A percentile compares a stretch with the other conserved stretches of the same genome.
phyloP scores from a whole-genome alignment of 129 eudicot genomes.

The Pseudognaphalium luteoalbum region DNA sequence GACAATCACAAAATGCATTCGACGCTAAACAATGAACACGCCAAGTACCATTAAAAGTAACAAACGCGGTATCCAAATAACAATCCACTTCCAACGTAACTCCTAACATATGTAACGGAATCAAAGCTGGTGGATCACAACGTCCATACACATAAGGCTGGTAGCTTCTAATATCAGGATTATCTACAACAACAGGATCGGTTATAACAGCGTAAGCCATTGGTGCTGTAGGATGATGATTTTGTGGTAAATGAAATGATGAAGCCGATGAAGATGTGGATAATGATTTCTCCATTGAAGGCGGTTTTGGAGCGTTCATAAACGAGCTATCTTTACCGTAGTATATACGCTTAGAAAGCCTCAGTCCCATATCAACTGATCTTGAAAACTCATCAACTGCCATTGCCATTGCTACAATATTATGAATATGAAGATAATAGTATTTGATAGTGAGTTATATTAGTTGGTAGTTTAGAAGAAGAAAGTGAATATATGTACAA shows the following conservation, averaged over 20 bases:
- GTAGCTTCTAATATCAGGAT: constrained; percentile 91
- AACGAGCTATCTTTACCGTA: constrained; percentile 52
- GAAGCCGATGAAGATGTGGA: constrained; percentile 39
- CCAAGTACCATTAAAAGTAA: constrained; percentile 69
- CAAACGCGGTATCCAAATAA: constrained; percentile 71
- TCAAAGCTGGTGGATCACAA: constrained; percentile 89
- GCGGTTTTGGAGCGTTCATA: constrained; percentile 28
- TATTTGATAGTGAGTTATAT: constrained; percentile 12
- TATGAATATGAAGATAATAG: neutral
- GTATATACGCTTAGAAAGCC: constrained; percentile 69
- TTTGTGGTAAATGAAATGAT: constrained; percentile 24
- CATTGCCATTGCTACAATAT: constrained; percentile 4
- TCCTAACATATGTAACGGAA: constrained; percentile 78
- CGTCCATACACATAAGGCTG: constrained; percentile 94
- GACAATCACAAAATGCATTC: constrained; percentile 55
- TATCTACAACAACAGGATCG: constrained; percentile 75
- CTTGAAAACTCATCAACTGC: constrained; percentile 54
- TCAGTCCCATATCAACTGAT: constrained; percentile 63
- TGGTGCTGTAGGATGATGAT: constrained; percentile 58
- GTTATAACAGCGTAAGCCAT: constrained; percentile 79
- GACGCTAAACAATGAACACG: constrained; percentile 74
- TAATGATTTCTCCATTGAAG: constrained; percentile 45
- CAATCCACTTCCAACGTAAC: constrained; percentile 69
- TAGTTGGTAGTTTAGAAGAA: neutral
- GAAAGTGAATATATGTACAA: neutral